These are phyloP conservation scores for Hordeum pubiflorum DNA, from an alignment of 202 grass and related monocot genomes.

Conservation along the genomic window DNA sequence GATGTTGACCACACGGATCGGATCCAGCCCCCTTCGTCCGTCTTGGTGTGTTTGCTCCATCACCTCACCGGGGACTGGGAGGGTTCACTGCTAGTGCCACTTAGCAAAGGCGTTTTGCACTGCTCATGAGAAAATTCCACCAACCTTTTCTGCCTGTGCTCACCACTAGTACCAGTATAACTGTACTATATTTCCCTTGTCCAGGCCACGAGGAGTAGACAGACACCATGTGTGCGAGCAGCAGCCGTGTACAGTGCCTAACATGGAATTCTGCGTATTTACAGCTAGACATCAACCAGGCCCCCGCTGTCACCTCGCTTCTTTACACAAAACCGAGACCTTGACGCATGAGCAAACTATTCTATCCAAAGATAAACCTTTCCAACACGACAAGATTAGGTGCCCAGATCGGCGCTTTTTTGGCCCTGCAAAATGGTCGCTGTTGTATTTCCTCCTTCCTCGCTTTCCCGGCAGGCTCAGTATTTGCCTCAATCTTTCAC, in stretches of 20 bases:
- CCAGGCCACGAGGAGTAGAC: background rate
- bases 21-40: background rate
- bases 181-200: background rate
- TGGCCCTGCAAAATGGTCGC: background rate
- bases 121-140: background rate
- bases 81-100: background rate
- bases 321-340: slow-evolving; percentile 22
- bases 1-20: background rate
- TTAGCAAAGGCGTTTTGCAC: background rate
- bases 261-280: slow-evolving; percentile 20
- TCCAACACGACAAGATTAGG: slow-evolving; percentile 24
- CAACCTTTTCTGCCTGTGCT: background rate
- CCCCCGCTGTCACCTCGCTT: background rate
- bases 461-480: background rate
- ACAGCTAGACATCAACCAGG: background rate
- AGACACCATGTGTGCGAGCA: slow-evolving; percentile 10
- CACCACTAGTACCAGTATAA: background rate
- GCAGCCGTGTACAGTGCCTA: background rate
- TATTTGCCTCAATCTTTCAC: background rate
- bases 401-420: background rate
- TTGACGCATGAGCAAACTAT: background rate
- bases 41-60: too few species aligned
- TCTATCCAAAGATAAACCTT: slow-evolving; percentile 12
- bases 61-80: too few species aligned
- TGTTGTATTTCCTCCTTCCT: background rate